phyloP scores from a whole-genome alignment of 78 protist genomes.

The Dictyostelium capitatum region DNA sequence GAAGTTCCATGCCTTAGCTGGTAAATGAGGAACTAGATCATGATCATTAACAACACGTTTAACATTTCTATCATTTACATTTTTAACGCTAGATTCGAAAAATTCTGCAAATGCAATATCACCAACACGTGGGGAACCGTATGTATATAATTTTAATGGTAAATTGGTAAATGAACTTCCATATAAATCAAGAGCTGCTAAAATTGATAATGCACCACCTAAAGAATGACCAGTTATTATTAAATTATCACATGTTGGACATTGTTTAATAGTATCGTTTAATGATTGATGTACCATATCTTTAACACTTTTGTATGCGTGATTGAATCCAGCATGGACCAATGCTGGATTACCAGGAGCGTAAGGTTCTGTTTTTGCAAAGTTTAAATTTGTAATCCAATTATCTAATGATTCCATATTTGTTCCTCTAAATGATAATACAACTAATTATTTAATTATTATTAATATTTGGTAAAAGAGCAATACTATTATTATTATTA shows the following conservation, averaged over 20 bases:
- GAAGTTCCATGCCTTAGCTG: constrained; percentile 33
- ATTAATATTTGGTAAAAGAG: not conserved
- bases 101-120: constrained; percentile 55
- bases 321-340: constrained; percentile 62
- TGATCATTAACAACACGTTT: constrained; percentile 34
- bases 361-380: constrained; percentile 46
- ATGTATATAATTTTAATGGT: constrained; percentile 71
- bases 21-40: constrained; percentile 69
- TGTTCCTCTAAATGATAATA: constrained; percentile 79
- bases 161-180: not conserved
- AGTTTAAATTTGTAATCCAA: constrained; percentile 75
- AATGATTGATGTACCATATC: not conserved
- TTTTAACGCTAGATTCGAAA: constrained; percentile 18
- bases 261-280: not conserved
- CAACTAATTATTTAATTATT: constrained; percentile 34
- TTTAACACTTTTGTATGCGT: constrained; percentile 66
- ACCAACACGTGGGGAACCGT: constrained; percentile 75
- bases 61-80: not conserved
- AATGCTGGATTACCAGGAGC: constrained; percentile 58
- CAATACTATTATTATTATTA: not conserved
- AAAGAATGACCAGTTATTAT: constrained; percentile 41
- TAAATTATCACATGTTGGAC: constrained; percentile 48
- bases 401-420: constrained; percentile 22
- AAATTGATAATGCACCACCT: constrained; percentile 66
- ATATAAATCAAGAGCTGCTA: constrained; percentile 52